A percentile compares a stretch with the other conserved stretches of the same genome.
Conservation (phyloP, 2,329 filamentous ascomycete genomes). For the Hypomyces perniciosus region DNA sequence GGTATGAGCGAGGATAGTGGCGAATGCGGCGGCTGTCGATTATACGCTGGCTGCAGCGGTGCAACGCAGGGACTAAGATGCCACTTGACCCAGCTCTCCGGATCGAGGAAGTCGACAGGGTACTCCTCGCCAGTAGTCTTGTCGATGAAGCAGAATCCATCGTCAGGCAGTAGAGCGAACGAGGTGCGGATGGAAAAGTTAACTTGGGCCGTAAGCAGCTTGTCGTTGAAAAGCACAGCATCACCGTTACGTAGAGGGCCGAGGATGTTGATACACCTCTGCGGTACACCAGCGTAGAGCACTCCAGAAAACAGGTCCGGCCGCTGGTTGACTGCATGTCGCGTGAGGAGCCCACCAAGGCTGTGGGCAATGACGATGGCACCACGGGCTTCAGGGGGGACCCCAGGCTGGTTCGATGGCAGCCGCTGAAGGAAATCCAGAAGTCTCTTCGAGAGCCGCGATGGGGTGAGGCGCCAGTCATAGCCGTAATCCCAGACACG, state of each 20-base stretch:
- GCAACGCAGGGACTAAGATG: conserved; percentile 70
- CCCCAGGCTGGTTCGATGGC: conserved; percentile 62
- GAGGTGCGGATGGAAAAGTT: conserved; percentile 88
- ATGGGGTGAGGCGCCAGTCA: conserved; percentile 86
- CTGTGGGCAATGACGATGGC: conserved; percentile 82
- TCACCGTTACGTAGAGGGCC: conserved; percentile 90
- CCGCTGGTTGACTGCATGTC: conserved; percentile 78
- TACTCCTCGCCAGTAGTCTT: conserved; percentile 74
- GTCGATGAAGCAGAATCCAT: conserved; percentile 83
- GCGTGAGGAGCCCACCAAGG: conserved; percentile 78
- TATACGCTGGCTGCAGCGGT: conserved; percentile 56
- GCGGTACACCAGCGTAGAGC: conserved; percentile 76
- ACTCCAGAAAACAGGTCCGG: conserved; percentile 84
- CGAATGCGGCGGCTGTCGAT: conserved; percentile 32
- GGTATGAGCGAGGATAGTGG: conserved; percentile 45
- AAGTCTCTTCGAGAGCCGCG: conserved; percentile 66
- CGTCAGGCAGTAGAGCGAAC: conserved; percentile 77
- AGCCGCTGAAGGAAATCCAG: conserved; percentile 66
- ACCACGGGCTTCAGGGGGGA: conserved; percentile 51
- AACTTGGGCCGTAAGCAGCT: conserved; percentile 84
- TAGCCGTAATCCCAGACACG: conserved; percentile 89
- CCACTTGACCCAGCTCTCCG: conserved; percentile 72
- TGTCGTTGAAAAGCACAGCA: conserved; percentile 81
- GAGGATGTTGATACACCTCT: conserved; percentile 84
- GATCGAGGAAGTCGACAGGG: conserved; percentile 75